phyloP scores from a whole-genome alignment of 805 yeast species.

The Kodamaea leandrae region DNA sequence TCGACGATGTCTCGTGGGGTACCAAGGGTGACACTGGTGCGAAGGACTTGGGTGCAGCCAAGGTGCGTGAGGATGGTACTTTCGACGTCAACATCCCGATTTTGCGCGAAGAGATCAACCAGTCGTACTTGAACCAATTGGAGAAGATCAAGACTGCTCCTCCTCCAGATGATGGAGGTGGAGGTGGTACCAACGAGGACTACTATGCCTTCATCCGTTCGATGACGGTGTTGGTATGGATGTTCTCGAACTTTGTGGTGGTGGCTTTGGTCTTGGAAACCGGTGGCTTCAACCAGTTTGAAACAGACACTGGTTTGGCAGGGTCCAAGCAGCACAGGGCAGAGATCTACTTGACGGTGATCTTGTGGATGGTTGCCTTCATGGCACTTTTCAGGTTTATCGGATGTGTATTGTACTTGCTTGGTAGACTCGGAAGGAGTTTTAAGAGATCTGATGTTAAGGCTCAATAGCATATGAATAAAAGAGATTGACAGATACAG shows the following conservation, averaged over 20 bases:
- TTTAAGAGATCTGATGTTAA: constrained; percentile 19
- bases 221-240: constrained; percentile 47
- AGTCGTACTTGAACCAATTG: constrained; percentile 50
- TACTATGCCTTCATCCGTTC: constrained; percentile 46
- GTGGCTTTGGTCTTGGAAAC: constrained; percentile 43
- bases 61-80: constrained; percentile 52
- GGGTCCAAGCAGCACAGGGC: constrained; percentile 34
- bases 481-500: neutral
- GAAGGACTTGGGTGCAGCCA: constrained; percentile 53
- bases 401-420: constrained; percentile 51
- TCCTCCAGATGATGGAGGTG: constrained; percentile 27
- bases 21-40: constrained; percentile 69
- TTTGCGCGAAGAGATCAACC: constrained; percentile 51
- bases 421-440: constrained; percentile 30
- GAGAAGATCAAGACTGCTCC: constrained; percentile 48
- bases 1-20: constrained; percentile 74
- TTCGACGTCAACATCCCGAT: constrained; percentile 54
- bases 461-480: neutral
- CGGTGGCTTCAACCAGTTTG: constrained; percentile 43
- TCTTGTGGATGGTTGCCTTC: constrained; percentile 62
- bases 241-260: constrained; percentile 41
- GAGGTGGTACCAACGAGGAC: constrained; percentile 38
- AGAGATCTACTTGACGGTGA: constrained; percentile 46
- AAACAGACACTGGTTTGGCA: constrained; percentile 22
- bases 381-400: constrained; percentile 55